phyloP scores from a whole-genome alignment of 148 eudicot genomes.

The Tetragonia tetragonoides region DNA sequence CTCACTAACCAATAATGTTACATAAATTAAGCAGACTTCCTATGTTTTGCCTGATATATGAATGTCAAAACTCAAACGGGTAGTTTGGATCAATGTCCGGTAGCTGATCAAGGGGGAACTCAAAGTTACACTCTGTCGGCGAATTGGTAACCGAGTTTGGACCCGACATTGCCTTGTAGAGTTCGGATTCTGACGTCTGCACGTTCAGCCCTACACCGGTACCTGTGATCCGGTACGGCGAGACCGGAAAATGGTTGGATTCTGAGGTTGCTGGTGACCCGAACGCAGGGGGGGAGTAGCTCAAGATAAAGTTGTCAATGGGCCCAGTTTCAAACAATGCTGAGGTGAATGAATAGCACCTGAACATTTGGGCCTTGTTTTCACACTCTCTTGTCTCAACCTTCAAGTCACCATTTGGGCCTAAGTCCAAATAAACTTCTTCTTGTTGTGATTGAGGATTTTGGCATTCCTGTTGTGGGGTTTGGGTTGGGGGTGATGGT shows the following conservation, averaged over 20 bases:
- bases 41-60: background rate
- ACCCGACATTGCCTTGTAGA: conserved; percentile 38
- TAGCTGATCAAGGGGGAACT: conserved; percentile 41
- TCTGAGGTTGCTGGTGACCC: conserved; percentile 41
- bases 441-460: conserved; percentile 22
- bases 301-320: conserved; percentile 25
- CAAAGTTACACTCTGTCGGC: conserved; percentile 34
- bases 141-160: conserved; percentile 48
- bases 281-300: conserved; percentile 24
- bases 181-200: conserved; percentile 41
- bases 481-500: conserved; percentile 8
- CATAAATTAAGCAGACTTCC: too few relatives aligned
- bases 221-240: conserved; percentile 11
- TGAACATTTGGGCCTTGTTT: conserved; percentile 22
- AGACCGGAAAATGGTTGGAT: conserved; percentile 25
- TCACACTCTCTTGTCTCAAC: conserved; percentile 23
- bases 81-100: conserved; percentile 34
- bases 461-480: conserved; percentile 14
- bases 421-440: conserved; percentile 17
- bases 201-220: conserved; percentile 20
- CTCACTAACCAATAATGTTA: too few relatives aligned
- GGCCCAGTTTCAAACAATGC: conserved; percentile 31
- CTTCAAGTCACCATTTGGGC: conserved; percentile 22
- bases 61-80: conserved; percentile 20
- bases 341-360: conserved; percentile 50